Percentiles rank a stretch among this genome's conserved stretches.
phyloP scores from a whole-genome alignment of 345 rosid genomes.

The Mangifera indica region DNA sequence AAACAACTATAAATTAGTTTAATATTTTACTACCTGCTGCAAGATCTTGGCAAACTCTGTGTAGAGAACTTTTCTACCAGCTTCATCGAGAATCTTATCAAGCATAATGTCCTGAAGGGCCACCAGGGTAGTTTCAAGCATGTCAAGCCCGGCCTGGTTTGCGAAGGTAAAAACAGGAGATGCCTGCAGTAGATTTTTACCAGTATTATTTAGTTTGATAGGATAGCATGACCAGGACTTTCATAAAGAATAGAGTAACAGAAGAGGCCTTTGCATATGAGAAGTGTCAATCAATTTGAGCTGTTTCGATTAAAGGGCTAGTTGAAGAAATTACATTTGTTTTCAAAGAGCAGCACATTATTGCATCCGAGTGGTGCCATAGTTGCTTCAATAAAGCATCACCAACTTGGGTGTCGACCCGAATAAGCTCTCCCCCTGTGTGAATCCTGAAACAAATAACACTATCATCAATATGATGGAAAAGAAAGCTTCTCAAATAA shows the following conservation, averaged over 20 bases:
- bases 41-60: constrained; percentile 80
- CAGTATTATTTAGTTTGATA: background rate
- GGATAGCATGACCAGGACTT: background rate
- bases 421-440: constrained; percentile 68
- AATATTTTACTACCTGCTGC: constrained; percentile 99
- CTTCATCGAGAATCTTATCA: constrained; percentile 80
- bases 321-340: constrained; percentile 44
- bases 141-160: constrained; percentile 93
- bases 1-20: no score
- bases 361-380: constrained; percentile 85
- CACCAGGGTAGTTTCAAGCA: constrained; percentile 92
- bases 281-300: background rate
- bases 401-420: constrained; percentile 46
- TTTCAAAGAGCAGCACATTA: constrained; percentile 91
- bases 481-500: background rate
- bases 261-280: no score
- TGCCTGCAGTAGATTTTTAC: constrained; percentile 43
- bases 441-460: constrained; percentile 44
- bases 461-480: background rate
- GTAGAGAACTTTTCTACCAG: constrained; percentile 72
- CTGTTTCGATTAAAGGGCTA: background rate
- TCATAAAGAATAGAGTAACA: background rate
- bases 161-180: constrained; percentile 80
- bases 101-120: constrained; percentile 92
- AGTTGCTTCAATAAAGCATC: constrained; percentile 81